These are phyloP conservation scores for Coemansia sp. DNA, from an alignment of 192 early-diverging fungal species.

Conservation along the genomic window DNA sequence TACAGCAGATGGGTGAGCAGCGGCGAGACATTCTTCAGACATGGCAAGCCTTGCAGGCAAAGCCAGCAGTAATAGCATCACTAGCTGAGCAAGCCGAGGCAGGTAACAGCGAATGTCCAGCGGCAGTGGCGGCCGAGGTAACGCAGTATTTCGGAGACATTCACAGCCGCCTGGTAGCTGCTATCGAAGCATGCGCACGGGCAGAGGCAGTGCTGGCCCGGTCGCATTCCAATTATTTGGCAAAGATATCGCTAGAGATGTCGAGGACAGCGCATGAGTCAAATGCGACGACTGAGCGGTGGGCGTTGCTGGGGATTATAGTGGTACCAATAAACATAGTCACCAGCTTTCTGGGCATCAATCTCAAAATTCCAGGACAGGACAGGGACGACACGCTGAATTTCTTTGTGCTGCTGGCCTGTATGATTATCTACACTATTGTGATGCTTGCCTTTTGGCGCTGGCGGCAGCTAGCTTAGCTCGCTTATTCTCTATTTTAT, in stretches of 20 bases:
- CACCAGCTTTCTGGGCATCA: constrained; percentile 68
- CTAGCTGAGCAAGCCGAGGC: constrained; percentile 35
- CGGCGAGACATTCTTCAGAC: constrained; percentile 68
- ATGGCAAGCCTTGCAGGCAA: constrained; percentile 66
- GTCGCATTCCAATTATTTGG: constrained; percentile 74
- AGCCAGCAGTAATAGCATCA: constrained; percentile 68
- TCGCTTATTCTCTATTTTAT: not conserved
- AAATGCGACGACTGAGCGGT: constrained; percentile 47
- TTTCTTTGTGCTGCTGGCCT: constrained; percentile 50
- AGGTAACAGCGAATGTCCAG: not conserved
- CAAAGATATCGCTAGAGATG: constrained; percentile 76
- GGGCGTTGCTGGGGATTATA: constrained; percentile 54
- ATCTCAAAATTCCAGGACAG: constrained; percentile 70
- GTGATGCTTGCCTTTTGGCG: constrained; percentile 53
- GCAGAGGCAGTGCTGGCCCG: constrained; percentile 66
- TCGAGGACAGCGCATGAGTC: constrained; percentile 43
- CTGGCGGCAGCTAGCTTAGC: constrained; percentile 36
- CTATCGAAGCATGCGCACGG: constrained; percentile 38
- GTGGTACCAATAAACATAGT: constrained; percentile 56
- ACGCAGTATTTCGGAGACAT: constrained; percentile 54
- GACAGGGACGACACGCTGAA: constrained; percentile 58
- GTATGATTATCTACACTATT: constrained; percentile 39
- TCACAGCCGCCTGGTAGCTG: constrained; percentile 39
- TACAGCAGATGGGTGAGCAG: constrained; percentile 72
- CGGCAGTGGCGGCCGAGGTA: constrained; percentile 35